phyloP scores from a whole-genome alignment of 2,329 filamentous ascomycete genomes.

The Dendrostoma leiphaemia region DNA sequence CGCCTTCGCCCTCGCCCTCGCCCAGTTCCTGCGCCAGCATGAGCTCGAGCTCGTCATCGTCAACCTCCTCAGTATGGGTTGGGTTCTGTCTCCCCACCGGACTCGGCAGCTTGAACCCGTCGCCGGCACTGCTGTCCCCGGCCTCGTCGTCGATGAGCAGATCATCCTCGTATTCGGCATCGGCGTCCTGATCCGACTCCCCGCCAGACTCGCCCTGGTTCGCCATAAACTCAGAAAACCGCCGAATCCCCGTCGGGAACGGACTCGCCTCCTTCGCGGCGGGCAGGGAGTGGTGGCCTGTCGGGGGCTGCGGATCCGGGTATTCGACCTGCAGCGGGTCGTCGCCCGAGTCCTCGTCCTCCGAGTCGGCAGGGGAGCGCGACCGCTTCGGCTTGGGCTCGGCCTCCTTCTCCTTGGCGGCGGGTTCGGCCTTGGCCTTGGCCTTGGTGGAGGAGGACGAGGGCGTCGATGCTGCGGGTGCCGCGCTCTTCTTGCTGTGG shows the following conservation, averaged over 20 bases:
- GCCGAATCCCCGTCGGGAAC: slow-evolving; percentile 42
- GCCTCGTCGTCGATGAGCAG: slow-evolving; percentile 36
- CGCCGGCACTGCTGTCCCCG: slow-evolving; percentile 35
- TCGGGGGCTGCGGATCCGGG: slow-evolving; percentile 46
- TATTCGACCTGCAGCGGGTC: slow-evolving; percentile 61
- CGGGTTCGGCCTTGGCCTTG: slow-evolving; percentile 28
- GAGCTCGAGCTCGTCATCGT: slow-evolving; percentile 50
- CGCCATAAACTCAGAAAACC: slow-evolving; percentile 52
- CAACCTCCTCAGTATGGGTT: slow-evolving; percentile 28
- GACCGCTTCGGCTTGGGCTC: not conserved
- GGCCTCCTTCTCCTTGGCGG: slow-evolving; percentile 30
- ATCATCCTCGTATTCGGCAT: slow-evolving; percentile 45
- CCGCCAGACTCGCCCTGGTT: slow-evolving; percentile 38
- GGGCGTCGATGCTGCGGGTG: slow-evolving; percentile 18
- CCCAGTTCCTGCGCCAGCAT: slow-evolving; percentile 54
- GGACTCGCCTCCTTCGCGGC: slow-evolving; percentile 39
- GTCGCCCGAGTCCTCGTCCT: slow-evolving; percentile 45
- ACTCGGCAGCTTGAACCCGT: slow-evolving; percentile 51
- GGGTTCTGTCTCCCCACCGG: slow-evolving; percentile 40
- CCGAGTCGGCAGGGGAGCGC: slow-evolving; percentile 8
- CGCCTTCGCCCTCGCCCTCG: slow-evolving; percentile 24
- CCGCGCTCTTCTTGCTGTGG: slow-evolving; percentile 25
- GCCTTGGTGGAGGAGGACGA: no score
- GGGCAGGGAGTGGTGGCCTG: slow-evolving; percentile 26
- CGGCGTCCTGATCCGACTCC: slow-evolving; percentile 40